These are phyloP conservation scores for Rostrohypoxylon terebratum DNA, from an alignment of 495 filamentous ascomycete species.

Conservation along the genomic window DNA sequence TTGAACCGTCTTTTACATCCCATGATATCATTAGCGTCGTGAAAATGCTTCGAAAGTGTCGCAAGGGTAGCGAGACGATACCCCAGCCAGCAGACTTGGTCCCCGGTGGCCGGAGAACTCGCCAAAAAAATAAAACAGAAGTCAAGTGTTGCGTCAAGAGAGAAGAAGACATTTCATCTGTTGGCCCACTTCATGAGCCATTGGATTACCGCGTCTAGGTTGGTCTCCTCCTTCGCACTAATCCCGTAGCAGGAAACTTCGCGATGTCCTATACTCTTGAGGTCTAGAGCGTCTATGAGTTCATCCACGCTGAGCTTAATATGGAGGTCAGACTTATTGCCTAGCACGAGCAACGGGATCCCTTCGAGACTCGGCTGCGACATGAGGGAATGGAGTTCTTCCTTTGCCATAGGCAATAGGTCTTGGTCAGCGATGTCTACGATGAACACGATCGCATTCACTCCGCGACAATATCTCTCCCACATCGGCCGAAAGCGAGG, in stretches of 20 bases:
- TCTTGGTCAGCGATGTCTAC: constrained; percentile 88
- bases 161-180: constrained; percentile 59
- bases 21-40: constrained; percentile 52
- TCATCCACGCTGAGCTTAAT: constrained; percentile 92
- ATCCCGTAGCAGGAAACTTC: constrained; percentile 99
- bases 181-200: constrained; percentile 93
- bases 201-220: constrained; percentile 94
- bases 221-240: constrained; percentile 98
- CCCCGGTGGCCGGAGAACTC: constrained; percentile 26
- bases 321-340: constrained; percentile 95
- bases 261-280: constrained; percentile 88
- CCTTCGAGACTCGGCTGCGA: constrained; percentile 85
- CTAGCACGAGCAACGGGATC: constrained; percentile 94
- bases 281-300: constrained; percentile 90
- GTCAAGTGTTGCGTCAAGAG: constrained; percentile 15
- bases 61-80: constrained; percentile 34
- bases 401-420: constrained; percentile 85
- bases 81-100: constrained; percentile 16
- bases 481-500: constrained; percentile 98
- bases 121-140: constrained; percentile 15
- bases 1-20: constrained; percentile 55
- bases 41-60: constrained; percentile 49
- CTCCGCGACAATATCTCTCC: constrained; percentile 97
- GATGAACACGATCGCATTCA: constrained; percentile 98
- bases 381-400: constrained; percentile 91